Conservation (phyloP, 768 basidiomycete species). For the Termitomyces sp. region DNA sequence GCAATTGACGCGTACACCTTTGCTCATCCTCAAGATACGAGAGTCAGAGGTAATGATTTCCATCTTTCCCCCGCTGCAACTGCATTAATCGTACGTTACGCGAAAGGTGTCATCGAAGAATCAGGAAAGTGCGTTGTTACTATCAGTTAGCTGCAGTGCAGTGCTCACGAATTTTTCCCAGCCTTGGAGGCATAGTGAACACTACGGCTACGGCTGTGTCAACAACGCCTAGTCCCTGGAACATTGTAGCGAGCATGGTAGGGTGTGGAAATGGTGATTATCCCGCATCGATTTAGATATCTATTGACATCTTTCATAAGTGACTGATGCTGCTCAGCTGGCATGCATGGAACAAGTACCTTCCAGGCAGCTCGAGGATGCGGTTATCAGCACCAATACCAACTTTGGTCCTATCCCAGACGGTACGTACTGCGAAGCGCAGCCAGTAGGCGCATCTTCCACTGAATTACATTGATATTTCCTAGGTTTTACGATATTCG, state of each 20-base stretch:
- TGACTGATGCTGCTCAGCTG: conserved; percentile 23
- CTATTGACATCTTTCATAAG: conserved; percentile 7
- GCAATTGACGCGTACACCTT: conserved; percentile 30
- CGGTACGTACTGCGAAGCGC: conserved; percentile 16
- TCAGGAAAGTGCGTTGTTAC: conserved; percentile 26
- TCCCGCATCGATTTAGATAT: neutral
- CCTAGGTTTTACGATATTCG: conserved; percentile 27
- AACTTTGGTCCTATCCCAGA: conserved; percentile 26
- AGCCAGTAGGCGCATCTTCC: neutral
- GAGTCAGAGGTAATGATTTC: conserved; percentile 8
- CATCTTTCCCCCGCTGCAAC: neutral
- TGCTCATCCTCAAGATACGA: conserved; percentile 27
- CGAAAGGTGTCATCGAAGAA: conserved; percentile 26
- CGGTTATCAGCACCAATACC: conserved; percentile 22
- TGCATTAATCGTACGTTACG: neutral
- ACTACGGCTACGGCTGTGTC: neutral
- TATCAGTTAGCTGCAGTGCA: neutral
- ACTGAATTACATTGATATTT: neutral
- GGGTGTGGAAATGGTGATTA: conserved; percentile 28
- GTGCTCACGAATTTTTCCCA: neutral
- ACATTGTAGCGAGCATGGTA: conserved; percentile 22
- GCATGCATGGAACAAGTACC: conserved; percentile 31
- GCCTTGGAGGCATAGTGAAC: conserved; percentile 9
- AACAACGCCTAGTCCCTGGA: conserved; percentile 24
- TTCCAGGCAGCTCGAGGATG: conserved; percentile 24